Percentiles rank a stretch among this genome's conserved stretches.
Conservation (phyloP, 192 early-diverging fungal genomes). For the Chytriomyces sp. region DNA sequence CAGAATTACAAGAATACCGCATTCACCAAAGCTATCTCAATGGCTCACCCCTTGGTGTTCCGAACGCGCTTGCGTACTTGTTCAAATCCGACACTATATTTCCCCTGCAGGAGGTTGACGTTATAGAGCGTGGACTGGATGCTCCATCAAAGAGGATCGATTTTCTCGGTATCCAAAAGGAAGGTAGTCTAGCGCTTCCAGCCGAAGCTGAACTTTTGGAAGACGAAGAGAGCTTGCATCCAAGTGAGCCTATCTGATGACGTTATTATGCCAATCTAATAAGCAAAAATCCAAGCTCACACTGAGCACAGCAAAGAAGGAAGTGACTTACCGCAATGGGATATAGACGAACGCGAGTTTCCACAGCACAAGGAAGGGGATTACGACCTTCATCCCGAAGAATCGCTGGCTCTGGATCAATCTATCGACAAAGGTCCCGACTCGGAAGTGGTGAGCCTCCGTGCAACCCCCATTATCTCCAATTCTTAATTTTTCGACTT, state of each 20-base stretch:
- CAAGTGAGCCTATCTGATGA: neutral
- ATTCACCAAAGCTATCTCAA: conserved; percentile 5
- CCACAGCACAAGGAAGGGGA: conserved; percentile 16
- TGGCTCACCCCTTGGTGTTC: neutral
- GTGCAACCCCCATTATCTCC: too few species aligned
- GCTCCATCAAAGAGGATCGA: neutral
- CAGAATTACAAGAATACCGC: neutral
- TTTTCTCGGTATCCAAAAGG: neutral
- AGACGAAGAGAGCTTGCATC: neutral
- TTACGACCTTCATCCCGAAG: conserved; percentile 2
- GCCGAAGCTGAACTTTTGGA: conserved; percentile 6
- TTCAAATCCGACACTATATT: neutral
- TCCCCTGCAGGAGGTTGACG: neutral
- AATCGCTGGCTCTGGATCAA: conserved; percentile 6
- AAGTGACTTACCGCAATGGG: neutral
- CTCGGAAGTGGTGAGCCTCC: neutral
- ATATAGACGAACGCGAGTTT: conserved; percentile 8
- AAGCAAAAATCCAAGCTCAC: too few species aligned
- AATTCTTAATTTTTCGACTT: neutral
- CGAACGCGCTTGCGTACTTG: conserved; percentile 3
- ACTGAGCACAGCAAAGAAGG: neutral
- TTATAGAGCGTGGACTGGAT: too few species aligned
- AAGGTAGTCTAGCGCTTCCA: neutral
- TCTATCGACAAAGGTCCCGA: neutral
- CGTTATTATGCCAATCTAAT: too few species aligned